These are phyloP conservation scores for Boletellus deceptivus DNA, from an alignment of 1,284 basidiomycete genomes.

Conservation along the genomic window DNA sequence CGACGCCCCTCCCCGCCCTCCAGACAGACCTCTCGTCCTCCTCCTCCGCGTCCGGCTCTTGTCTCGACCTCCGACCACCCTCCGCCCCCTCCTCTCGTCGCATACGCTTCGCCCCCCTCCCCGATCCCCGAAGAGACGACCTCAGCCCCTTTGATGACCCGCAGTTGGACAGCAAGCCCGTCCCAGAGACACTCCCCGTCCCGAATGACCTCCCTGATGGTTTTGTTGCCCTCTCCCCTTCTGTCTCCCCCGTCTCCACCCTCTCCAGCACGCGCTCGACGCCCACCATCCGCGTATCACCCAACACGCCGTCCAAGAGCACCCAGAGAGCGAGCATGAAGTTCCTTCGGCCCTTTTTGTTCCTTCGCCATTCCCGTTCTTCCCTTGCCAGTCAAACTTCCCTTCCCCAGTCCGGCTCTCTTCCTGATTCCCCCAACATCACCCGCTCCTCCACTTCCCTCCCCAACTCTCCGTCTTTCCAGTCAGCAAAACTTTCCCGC, in stretches of 20 bases:
- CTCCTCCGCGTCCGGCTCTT: constrained; percentile 21
- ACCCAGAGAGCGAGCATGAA: constrained; percentile 32
- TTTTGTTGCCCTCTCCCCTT: constrained; percentile 18
- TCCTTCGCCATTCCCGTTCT: constrained; percentile 25
- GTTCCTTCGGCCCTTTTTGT: constrained; percentile 27
- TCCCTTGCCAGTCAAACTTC: constrained; percentile 33
- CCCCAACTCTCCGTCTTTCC: constrained; percentile 18
- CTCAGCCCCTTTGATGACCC: constrained; percentile 6
- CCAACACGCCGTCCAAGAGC: constrained; percentile 20
- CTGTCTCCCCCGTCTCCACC: constrained; percentile 21
- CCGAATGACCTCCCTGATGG: constrained; percentile 2
- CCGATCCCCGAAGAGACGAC: constrained; percentile 53
- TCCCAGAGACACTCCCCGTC: background rate
- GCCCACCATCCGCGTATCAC: constrained; percentile 21
- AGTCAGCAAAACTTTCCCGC: constrained; percentile 22
- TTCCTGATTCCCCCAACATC: constrained; percentile 16
- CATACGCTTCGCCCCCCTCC: constrained; percentile 78
- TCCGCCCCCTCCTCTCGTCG: constrained; percentile 34
- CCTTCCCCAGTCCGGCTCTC: constrained; percentile 9
- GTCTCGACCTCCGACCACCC: constrained; percentile 11
- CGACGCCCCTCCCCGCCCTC: constrained; percentile 36
- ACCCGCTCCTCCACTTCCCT: constrained; percentile 14
- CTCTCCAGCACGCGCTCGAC: constrained; percentile 23
- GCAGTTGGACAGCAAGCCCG: constrained; percentile 10
- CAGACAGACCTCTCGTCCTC: constrained; percentile 17